Conservation (phyloP, 2,329 filamentous ascomycete genomes). For the Cercospora sp. region DNA sequence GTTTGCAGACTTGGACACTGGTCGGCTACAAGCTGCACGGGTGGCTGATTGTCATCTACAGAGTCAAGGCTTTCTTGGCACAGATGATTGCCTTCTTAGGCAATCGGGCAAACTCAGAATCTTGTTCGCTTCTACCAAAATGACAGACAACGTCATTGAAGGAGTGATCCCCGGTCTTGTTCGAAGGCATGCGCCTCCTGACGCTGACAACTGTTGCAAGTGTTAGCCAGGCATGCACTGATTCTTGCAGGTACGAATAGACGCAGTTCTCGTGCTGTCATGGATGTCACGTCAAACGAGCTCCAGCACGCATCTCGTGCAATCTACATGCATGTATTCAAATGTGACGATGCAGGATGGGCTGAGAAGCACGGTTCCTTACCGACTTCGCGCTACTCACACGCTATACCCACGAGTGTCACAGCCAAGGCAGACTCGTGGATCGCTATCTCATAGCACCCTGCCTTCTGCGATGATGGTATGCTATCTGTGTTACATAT, state of each 20-base stretch:
- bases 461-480: background rate
- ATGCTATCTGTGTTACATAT: background rate
- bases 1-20: background rate
- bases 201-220: background rate
- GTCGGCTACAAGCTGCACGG: background rate
- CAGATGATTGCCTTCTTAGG: background rate
- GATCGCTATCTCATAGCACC: background rate
- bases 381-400: background rate
- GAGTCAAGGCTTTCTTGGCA: background rate
- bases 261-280: background rate
- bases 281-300: background rate
- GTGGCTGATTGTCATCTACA: slow-evolving; percentile 1
- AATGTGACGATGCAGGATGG: background rate
- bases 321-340: background rate
- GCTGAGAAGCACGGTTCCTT: background rate
- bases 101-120: background rate
- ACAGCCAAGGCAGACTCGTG: background rate
- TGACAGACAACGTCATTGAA: background rate
- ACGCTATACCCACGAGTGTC: background rate
- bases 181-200: background rate
- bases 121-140: background rate
- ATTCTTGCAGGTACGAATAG: background rate
- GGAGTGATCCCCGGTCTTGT: background rate
- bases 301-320: background rate
- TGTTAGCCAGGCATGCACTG: background rate